Percentiles rank a stretch among this genome's conserved stretches.
Evolutionary conservation across 257 asterid genomes (phyloP).

Genomic region (Solanum bulbocastanum): DNA sequence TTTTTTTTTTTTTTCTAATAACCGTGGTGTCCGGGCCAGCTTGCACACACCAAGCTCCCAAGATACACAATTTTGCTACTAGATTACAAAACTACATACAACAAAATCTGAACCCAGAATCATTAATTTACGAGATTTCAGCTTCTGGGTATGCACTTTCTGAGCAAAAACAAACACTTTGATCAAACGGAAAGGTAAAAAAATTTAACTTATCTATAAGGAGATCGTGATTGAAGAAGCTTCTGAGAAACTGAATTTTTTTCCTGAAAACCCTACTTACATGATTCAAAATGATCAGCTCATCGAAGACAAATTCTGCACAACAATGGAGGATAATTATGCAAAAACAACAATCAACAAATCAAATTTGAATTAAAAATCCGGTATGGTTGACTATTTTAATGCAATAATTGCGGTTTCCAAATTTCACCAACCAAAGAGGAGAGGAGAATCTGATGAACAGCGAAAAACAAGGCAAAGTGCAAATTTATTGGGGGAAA

Average conservation of each 20-base stretch:
- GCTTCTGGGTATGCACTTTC: background rate
- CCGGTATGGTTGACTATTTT: background rate
- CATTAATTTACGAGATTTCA: background rate
- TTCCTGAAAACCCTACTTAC: background rate
- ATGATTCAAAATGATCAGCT: background rate
- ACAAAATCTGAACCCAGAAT: background rate
- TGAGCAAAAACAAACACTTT: background rate
- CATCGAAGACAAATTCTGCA: background rate
- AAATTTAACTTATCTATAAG: background rate
- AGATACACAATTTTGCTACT: background rate
- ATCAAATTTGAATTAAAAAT: background rate
- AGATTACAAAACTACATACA: background rate
- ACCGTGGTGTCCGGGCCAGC: background rate
- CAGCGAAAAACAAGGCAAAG: background rate
- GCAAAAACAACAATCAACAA: background rate
- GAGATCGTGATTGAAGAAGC: background rate
- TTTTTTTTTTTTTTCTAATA: background rate
- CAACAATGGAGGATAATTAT: background rate
- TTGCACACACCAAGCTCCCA: background rate
- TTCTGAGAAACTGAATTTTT: background rate
- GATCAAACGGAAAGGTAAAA: background rate
- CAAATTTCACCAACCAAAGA: background rate
- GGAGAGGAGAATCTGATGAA: background rate
- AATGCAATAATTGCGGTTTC: background rate
- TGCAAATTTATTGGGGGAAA: background rate